phyloP scores from a whole-genome alignment of 768 basidiomycete genomes.

The Clitopilus passeckerianus region DNA sequence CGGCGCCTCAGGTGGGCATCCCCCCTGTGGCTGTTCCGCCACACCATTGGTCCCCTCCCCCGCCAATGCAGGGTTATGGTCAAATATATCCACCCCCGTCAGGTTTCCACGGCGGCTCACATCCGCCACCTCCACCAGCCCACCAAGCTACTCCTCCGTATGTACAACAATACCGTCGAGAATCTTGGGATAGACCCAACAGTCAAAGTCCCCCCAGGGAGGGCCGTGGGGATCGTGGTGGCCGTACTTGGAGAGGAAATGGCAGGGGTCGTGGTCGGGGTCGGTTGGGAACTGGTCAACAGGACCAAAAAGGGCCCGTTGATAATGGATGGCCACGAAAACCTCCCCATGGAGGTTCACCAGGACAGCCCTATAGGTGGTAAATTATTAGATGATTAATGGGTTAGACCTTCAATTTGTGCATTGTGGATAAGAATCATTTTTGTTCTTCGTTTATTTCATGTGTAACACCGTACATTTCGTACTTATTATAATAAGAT shows the following conservation, averaged over 20 bases:
- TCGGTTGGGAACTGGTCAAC: conserved; percentile 11
- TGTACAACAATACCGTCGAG: conserved; percentile 8
- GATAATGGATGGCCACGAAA: conserved; percentile 60
- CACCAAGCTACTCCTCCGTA: conserved; percentile 13
- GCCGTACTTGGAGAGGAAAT: conserved; percentile 27
- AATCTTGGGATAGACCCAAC: conserved; percentile 18
- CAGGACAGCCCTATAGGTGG: conserved; percentile 11
- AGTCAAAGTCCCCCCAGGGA: conserved; percentile 17
- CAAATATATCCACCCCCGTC: conserved; percentile 9
- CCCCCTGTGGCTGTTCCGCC: conserved; percentile 7
- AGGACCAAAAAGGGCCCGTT: conserved; percentile 27
- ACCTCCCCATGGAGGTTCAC: conserved; percentile 22
- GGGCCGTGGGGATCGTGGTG: conserved; percentile 29
- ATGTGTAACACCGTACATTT: neutral
- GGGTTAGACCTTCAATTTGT: neutral
- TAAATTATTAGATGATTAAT: neutral
- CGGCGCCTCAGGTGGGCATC: neutral
- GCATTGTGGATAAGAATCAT: neutral
- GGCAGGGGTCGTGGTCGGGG: conserved; percentile 29
- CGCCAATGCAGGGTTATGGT: conserved; percentile 7
- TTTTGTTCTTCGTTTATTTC: neutral
- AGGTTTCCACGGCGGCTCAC: neutral
- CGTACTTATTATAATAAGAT: conserved; percentile 6
- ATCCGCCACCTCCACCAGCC: conserved; percentile 6
- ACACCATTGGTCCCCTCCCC: conserved; percentile 6